Conservation (phyloP, 2,329 filamentous ascomycete genomes). For the Phialophora expanda region DNA sequence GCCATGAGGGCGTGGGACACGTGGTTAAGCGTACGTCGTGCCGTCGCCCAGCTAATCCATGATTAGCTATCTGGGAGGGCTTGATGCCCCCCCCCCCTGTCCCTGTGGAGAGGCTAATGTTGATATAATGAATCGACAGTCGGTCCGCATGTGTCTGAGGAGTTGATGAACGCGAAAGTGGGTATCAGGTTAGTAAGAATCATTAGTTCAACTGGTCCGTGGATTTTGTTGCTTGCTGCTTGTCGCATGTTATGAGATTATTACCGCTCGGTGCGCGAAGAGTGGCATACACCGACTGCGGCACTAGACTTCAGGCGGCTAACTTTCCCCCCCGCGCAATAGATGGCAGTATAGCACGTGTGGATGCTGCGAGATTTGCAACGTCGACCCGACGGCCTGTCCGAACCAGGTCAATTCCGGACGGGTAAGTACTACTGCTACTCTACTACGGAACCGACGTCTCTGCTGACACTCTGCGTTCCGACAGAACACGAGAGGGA, state of each 20-base stretch:
- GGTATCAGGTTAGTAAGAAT: slow-evolving; percentile 39
- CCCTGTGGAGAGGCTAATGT: not conserved
- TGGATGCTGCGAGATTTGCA: slow-evolving; percentile 47
- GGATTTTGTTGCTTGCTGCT: too few species aligned
- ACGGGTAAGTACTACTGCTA: slow-evolving; percentile 36
- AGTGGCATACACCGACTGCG: not conserved
- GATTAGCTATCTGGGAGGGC: not conserved
- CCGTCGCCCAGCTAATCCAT: too few species aligned
- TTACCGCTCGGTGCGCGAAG: not conserved
- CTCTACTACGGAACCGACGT: too few species aligned
- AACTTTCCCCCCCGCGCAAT: not conserved
- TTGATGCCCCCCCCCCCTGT: not conserved
- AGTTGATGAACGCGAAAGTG: slow-evolving; percentile 36
- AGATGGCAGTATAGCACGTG: slow-evolving; percentile 49
- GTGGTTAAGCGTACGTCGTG: slow-evolving; percentile 43
- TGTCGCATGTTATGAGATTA: too few species aligned
- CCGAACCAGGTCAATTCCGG: slow-evolving; percentile 48
- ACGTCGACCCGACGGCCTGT: slow-evolving; percentile 47
- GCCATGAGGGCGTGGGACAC: slow-evolving; percentile 54
- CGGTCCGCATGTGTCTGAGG: slow-evolving; percentile 4
- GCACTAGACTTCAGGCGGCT: not conserved
- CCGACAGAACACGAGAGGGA: slow-evolving; percentile 43
- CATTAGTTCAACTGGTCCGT: too few species aligned
- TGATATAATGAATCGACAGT: not conserved
- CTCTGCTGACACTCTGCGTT: not conserved